phyloP scores from a whole-genome alignment of 2,329 filamentous ascomycete genomes.

The Corinectria fuckeliana region DNA sequence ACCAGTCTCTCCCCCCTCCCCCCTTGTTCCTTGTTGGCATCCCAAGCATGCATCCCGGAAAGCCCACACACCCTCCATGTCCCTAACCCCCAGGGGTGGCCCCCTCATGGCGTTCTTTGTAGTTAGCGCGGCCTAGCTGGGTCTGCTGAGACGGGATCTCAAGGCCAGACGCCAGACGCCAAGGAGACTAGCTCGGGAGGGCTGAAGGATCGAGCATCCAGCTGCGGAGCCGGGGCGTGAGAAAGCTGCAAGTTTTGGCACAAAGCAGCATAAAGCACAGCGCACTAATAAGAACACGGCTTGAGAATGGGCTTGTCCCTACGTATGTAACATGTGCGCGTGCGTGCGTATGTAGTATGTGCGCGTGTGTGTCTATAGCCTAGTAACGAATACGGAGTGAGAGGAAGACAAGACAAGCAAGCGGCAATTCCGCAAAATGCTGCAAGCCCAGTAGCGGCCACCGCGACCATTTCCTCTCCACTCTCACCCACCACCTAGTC shows the following conservation, averaged over 20 bases:
- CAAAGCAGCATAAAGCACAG: background rate
- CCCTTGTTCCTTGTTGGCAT: background rate
- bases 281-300: background rate
- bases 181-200: slow-evolving; percentile 46
- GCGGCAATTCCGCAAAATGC: slow-evolving; percentile 6
- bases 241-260: slow-evolving; percentile 7
- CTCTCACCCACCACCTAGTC: slow-evolving; percentile 25
- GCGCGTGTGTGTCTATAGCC: background rate
- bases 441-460: slow-evolving; percentile 5
- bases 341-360: no score
- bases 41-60: background rate
- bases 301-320: no score
- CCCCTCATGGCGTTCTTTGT: slow-evolving; percentile 26
- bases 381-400: no score
- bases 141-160: slow-evolving; percentile 41
- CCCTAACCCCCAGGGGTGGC: slow-evolving; percentile 24
- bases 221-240: slow-evolving; percentile 24
- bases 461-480: slow-evolving; percentile 5
- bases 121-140: slow-evolving; percentile 28
- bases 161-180: slow-evolving; percentile 34
- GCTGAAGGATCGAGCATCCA: slow-evolving; percentile 44
- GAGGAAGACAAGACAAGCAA: no score
- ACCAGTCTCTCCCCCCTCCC: background rate
- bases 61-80: slow-evolving; percentile 7
- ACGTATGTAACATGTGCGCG: no score